phyloP scores from a whole-genome alignment of 768 basidiomycete genomes.

The Lentinula boryana region DNA sequence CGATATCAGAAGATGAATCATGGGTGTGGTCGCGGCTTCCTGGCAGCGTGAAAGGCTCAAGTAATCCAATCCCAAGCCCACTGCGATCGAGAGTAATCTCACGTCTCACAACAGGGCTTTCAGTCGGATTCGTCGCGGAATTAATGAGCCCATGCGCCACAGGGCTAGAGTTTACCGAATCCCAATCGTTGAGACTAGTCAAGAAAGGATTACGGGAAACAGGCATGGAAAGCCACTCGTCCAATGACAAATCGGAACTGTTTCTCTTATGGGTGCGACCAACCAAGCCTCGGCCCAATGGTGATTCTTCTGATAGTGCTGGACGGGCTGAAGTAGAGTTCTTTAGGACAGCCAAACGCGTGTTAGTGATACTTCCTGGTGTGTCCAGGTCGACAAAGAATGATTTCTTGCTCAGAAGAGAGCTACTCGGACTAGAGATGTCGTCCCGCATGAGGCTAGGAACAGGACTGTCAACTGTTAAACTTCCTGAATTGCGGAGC shows the following conservation, averaged over 20 bases:
- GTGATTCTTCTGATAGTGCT: constrained; percentile 40
- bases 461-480: constrained; percentile 15
- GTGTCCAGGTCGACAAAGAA: constrained; percentile 20
- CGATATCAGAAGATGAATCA: constrained; percentile 16
- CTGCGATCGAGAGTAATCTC: constrained; percentile 26
- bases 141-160: constrained; percentile 13
- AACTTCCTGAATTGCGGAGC: constrained; percentile 37
- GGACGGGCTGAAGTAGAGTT: constrained; percentile 14
- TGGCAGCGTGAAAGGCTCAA: constrained; percentile 49
- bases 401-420: constrained; percentile 13
- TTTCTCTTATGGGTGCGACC: constrained; percentile 21
- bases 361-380: constrained; percentile 25
- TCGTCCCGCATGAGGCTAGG: constrained; percentile 17
- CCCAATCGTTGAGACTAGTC: constrained; percentile 3
- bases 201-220: constrained; percentile 11
- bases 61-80: constrained; percentile 46
- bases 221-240: constrained; percentile 29
- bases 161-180: constrained; percentile 13
- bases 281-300: constrained; percentile 30
- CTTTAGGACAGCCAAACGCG: constrained; percentile 31
- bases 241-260: constrained; percentile 26
- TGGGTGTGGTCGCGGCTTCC: constrained; percentile 9
- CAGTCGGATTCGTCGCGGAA: constrained; percentile 23
- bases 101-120: constrained; percentile 53
- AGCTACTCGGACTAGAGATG: constrained; percentile 9